Percentiles rank a stretch among this genome's conserved stretches.
Evolutionary conservation across 257 asterid species (phyloP).

Genomic region (Anisodus acutangulus): DNA sequence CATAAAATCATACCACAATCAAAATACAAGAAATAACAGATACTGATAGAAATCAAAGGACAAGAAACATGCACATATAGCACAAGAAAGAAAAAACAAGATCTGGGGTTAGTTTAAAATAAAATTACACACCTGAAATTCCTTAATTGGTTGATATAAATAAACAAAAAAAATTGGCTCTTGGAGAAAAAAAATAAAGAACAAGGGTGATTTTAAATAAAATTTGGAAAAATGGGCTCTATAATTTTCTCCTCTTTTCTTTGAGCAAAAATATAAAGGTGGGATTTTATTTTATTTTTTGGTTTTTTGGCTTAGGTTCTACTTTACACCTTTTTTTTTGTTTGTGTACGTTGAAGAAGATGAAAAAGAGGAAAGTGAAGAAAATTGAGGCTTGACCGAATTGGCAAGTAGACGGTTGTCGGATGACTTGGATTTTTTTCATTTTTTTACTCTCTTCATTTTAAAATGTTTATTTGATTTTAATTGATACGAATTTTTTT

Average conservation of each 20-base stretch:
- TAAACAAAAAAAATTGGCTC: not conserved
- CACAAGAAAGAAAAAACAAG: constrained; percentile 24
- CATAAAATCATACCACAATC: no score
- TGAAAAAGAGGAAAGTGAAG: not conserved
- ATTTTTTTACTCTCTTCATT: no score
- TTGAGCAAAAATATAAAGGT: constrained; percentile 39
- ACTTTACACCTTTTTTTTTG: no score
- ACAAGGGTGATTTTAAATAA: not conserved
- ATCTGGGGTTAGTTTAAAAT: constrained; percentile 28
- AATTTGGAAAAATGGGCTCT: not conserved
- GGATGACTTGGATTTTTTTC: not conserved
- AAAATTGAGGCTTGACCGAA: constrained; percentile 39
- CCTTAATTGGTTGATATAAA: constrained; percentile 30
- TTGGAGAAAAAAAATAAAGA: not conserved
- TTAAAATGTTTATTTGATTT: no score
- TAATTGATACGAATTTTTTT: no score
- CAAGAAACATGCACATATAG: not conserved
- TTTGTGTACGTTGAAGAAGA: constrained; percentile 38
- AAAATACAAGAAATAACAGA: no score
- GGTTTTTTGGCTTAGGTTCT: not conserved
- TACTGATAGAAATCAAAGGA: no score
- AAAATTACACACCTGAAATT: constrained; percentile 32
- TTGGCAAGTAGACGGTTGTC: constrained; percentile 47
- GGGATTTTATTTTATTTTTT: constrained; percentile 19
- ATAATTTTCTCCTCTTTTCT: constrained; percentile 23